phyloP scores from a whole-genome alignment of 108 stramenopile genomes.

The Pelagomonas calceolata region DNA sequence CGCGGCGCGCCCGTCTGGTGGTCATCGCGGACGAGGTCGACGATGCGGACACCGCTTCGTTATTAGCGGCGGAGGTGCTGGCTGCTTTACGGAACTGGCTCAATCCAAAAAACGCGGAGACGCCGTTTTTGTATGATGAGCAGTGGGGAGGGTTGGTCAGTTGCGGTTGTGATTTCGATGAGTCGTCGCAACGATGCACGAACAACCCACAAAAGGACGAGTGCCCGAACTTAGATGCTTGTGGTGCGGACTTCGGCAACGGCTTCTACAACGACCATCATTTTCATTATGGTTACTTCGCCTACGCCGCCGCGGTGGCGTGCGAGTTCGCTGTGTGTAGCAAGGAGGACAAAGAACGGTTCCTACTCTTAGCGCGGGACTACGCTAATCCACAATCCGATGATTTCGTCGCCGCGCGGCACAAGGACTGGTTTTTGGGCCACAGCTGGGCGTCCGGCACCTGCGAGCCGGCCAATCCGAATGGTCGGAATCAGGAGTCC shows the following conservation, averaged over 20 bases:
- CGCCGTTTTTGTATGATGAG: conserved; percentile 70
- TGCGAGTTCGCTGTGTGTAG: too few relatives aligned
- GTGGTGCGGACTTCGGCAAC: conserved; percentile 76
- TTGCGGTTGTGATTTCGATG: conserved; percentile 74
- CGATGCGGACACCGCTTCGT: conserved; percentile 14
- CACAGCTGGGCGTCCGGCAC: conserved; percentile 81
- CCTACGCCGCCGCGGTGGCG: conserved; percentile 71
- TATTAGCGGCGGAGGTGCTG: background rate
- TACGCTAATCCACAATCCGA: background rate
- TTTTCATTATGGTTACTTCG: conserved; percentile 82
- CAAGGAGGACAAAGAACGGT: background rate
- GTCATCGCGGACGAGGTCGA: conserved; percentile 61
- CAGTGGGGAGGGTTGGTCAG: conserved; percentile 76
- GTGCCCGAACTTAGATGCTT: conserved; percentile 68
- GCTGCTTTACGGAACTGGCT: background rate
- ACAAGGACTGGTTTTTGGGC: conserved; percentile 45
- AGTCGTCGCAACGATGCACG: conserved; percentile 38
- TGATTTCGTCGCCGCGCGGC: background rate
- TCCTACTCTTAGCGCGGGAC: background rate
- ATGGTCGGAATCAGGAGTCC: conserved; percentile 89
- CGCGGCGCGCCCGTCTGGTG: conserved; percentile 75
- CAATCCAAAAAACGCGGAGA: conserved; percentile 5
- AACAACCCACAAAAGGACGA: conserved; percentile 56
- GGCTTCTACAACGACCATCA: conserved; percentile 90
- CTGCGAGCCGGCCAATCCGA: conserved; percentile 51